Conservation (phyloP, 768 basidiomycete genomes). For the Russula virescens region DNA sequence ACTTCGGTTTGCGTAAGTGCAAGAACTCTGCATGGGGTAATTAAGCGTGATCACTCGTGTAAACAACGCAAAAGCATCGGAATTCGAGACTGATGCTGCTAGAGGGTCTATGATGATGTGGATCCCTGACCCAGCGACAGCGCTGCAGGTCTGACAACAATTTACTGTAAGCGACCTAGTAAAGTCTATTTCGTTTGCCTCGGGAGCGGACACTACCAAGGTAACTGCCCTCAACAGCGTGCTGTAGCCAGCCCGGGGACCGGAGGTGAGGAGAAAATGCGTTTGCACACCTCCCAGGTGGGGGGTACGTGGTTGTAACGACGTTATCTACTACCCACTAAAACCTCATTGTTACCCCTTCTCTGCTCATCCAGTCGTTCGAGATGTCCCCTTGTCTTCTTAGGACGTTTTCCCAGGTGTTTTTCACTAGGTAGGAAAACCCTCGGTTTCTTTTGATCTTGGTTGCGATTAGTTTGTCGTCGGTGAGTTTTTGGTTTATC, state of each 20-base stretch:
- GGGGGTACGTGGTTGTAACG: too few relatives aligned
- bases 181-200: conserved; percentile 5
- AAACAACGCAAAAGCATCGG: conserved; percentile 1
- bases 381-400: not conserved
- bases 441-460: not conserved
- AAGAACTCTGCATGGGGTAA: conserved; percentile 7
- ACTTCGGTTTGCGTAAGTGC: conserved; percentile 20
- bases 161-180: conserved; percentile 12
- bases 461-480: not conserved
- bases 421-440: too few relatives aligned
- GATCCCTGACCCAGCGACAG: conserved; percentile 1
- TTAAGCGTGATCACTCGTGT: not conserved
- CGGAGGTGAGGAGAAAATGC: not conserved
- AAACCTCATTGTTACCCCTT: too few relatives aligned
- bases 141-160: not conserved
- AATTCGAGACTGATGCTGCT: not conserved
- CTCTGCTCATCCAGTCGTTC: too few relatives aligned
- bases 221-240: not conserved
- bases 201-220: conserved; percentile 17
- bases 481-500: not conserved
- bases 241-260: too few relatives aligned
- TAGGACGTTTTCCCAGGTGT: not conserved
- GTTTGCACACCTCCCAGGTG: not conserved
- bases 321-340: too few relatives aligned
- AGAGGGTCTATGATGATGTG: conserved; percentile 19